These are phyloP conservation scores for Cucumis sativus DNA, from an alignment of 306 rosid genomes.

Conservation along the genomic window DNA sequence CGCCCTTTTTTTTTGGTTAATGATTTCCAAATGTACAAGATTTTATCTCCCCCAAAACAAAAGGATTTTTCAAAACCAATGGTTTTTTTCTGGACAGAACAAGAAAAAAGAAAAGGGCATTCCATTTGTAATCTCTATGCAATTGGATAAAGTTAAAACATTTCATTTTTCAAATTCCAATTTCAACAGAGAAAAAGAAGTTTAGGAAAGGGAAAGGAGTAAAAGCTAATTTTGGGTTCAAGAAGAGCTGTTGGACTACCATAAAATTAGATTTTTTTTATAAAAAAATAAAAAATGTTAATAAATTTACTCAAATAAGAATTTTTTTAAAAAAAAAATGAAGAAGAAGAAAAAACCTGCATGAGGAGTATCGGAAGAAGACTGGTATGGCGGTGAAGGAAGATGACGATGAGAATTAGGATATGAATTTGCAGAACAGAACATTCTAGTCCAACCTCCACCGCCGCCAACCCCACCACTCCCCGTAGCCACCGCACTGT, in stretches of 20 bases:
- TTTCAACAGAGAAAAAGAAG: neutral
- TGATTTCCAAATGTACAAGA: too few species aligned
- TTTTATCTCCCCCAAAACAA: neutral
- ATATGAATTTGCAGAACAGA: slow-evolving; percentile 73
- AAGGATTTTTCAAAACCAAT: neutral
- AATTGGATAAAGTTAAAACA: neutral
- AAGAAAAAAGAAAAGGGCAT: neutral
- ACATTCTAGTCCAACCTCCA: slow-evolving; percentile 44
- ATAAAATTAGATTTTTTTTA: neutral
- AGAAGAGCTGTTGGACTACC: neutral
- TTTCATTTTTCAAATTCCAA: neutral
- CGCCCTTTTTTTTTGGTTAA: neutral
- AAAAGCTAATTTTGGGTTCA: neutral
- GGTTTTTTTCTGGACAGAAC: too few species aligned
- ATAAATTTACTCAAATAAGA: neutral
- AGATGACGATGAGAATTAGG: slow-evolving; percentile 31
- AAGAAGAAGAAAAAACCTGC: slow-evolving; percentile 19
- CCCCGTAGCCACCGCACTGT: neutral
- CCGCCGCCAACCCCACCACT: slow-evolving; percentile 12
- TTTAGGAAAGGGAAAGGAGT: neutral
- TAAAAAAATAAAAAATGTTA: neutral
- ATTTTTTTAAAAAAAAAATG: too few species aligned
- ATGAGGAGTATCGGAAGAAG: slow-evolving; percentile 53
- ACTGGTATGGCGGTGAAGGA: slow-evolving; percentile 42
- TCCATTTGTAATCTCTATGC: neutral